These are phyloP conservation scores for Rhazya stricta DNA, from an alignment of 257 asterid species.

Conservation along the genomic window DNA sequence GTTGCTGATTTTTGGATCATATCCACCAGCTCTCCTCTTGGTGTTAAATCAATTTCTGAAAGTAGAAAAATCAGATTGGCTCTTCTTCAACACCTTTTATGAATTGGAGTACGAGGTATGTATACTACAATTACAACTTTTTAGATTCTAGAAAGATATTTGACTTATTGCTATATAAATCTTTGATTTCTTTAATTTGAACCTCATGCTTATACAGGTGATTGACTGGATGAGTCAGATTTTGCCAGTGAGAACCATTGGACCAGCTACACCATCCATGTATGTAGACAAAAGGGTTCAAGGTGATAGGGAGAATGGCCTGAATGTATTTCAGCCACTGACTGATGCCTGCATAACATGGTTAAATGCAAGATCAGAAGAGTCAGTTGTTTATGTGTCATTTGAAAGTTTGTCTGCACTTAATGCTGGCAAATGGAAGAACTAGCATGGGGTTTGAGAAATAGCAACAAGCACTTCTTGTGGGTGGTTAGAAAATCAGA, in stretches of 20 bases:
- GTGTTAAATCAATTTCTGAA: slow-evolving; percentile 16
- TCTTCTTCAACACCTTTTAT: slow-evolving; percentile 20
- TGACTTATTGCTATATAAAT: too few relatives aligned
- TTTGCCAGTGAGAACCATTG: slow-evolving; percentile 18
- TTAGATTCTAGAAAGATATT: too few relatives aligned
- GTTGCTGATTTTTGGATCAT: background rate
- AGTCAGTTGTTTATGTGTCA: slow-evolving; percentile 48
- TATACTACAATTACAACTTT: too few relatives aligned
- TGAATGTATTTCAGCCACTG: slow-evolving; percentile 16
- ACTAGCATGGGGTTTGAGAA: slow-evolving; percentile 28
- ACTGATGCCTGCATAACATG: slow-evolving; percentile 22
- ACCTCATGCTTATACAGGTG: background rate
- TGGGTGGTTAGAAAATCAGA: slow-evolving; percentile 54
- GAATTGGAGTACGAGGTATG: slow-evolving; percentile 34
- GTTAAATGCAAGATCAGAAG: slow-evolving; percentile 35
- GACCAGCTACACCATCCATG: slow-evolving; percentile 26
- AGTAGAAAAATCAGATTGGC: slow-evolving; percentile 20
- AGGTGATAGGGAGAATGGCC: slow-evolving; percentile 23
- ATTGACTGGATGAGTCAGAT: slow-evolving; percentile 14
- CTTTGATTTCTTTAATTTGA: too few relatives aligned
- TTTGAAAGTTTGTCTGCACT: slow-evolving; percentile 59
- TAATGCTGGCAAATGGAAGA: slow-evolving; percentile 39
- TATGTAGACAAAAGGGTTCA: slow-evolving; percentile 23
- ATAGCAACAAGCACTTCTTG: slow-evolving; percentile 25
- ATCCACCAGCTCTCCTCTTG: background rate